Evolutionary conservation across 495 filamentous ascomycete species (phyloP).

Genomic region (Pyrenula massariospora): DNA sequence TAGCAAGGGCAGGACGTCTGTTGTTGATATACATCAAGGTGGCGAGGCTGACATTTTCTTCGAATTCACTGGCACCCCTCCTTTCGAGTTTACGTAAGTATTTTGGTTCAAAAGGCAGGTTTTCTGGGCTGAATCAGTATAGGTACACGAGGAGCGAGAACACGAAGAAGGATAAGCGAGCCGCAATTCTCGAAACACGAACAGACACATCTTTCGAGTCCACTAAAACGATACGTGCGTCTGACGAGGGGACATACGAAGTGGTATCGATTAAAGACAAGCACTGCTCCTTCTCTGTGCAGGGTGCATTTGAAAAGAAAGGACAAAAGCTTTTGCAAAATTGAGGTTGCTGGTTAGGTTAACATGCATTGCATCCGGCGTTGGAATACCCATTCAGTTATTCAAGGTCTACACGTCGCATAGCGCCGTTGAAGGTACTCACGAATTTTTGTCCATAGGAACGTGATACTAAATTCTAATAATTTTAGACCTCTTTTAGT

Average conservation of each 20-base stretch:
- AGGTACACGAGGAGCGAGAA: constrained; percentile 84
- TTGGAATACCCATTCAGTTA: neutral
- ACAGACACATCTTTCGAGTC: constrained; percentile 74
- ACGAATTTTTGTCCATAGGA: neutral
- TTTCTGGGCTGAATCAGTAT: constrained; percentile 1
- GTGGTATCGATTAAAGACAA: constrained; percentile 89
- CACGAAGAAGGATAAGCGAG: constrained; percentile 56
- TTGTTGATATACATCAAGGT: constrained; percentile 92
- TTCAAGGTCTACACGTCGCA: neutral
- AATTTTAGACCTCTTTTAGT: constrained; percentile 2
- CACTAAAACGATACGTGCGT: constrained; percentile 66
- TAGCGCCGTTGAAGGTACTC: neutral
- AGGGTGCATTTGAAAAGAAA: constrained; percentile 11
- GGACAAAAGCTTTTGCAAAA: constrained; percentile 23
- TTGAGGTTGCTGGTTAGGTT: constrained; percentile 6
- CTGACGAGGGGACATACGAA: constrained; percentile 92
- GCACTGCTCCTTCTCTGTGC: constrained; percentile 73
- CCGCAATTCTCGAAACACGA: constrained; percentile 75
- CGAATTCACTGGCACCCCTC: constrained; percentile 87
- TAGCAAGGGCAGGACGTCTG: constrained; percentile 61
- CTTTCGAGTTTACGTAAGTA: constrained; percentile 84
- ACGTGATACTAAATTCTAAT: neutral
- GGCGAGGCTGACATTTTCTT: constrained; percentile 85
- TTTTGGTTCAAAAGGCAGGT: constrained; percentile 3
- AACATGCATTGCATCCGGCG: neutral